Evolutionary conservation across 2,329 filamentous ascomycete genomes (phyloP).

Genomic region (Nectriaceae sp.): DNA sequence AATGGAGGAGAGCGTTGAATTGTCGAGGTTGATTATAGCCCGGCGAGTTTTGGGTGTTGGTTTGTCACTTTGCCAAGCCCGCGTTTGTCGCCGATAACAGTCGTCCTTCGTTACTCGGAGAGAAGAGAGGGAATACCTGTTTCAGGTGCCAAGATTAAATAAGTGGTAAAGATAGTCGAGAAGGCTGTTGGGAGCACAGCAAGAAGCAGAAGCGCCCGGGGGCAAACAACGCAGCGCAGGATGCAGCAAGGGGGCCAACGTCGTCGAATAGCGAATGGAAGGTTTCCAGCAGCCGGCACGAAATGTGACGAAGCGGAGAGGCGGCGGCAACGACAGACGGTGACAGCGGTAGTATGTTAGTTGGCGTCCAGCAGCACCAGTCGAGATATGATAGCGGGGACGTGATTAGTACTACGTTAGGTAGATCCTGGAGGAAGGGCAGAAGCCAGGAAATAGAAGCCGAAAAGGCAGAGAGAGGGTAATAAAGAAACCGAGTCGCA

Average conservation of each 20-base stretch:
- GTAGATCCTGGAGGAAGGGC: background rate
- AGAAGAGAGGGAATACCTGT: constrained; percentile 4
- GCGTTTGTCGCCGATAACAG: background rate
- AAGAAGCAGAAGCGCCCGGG: constrained; percentile 1
- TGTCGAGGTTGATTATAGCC: background rate
- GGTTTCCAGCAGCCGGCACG: constrained; percentile 28
- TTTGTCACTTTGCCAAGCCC: background rate
- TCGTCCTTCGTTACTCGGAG: too few relatives aligned
- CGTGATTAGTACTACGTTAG: background rate
- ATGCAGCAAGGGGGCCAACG: constrained; percentile 31
- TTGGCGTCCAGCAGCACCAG: background rate
- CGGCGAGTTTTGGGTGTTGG: background rate
- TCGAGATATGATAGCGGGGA: background rate
- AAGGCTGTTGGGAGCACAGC: background rate
- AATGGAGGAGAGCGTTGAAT: background rate
- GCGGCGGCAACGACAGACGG: constrained; percentile 22
- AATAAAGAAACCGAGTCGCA: constrained; percentile 8
- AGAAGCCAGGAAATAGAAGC: background rate
- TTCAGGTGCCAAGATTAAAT: constrained; percentile 5
- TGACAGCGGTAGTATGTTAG: constrained; percentile 13
- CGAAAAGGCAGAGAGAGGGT: constrained; percentile 1
- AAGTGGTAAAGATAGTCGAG: constrained; percentile 7
- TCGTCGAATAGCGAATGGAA: constrained; percentile 27
- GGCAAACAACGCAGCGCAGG: constrained; percentile 20
- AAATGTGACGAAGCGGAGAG: constrained; percentile 28